phyloP scores from a whole-genome alignment of 2,329 filamentous ascomycete genomes.

The Cryoendolithus antarcticus region DNA sequence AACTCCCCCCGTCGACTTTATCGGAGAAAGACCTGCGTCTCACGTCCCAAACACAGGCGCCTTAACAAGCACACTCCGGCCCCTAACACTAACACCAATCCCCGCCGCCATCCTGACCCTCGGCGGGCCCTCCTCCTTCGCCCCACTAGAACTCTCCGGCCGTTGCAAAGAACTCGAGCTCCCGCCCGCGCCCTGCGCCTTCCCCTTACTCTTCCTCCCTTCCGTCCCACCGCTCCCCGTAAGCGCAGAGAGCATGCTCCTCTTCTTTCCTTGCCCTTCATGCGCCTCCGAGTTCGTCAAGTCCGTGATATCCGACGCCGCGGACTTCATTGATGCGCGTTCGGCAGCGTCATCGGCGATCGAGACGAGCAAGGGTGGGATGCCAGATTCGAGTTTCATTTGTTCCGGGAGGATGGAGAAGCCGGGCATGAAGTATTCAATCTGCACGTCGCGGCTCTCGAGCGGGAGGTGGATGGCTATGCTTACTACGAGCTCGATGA shows the following conservation, averaged over 20 bases:
- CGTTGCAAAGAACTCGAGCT: slow-evolving; percentile 26
- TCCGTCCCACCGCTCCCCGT: slow-evolving; percentile 29
- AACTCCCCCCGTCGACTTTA: too few relatives aligned
- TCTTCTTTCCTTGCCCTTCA: slow-evolving; percentile 14
- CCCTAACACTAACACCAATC: slow-evolving; percentile 35
- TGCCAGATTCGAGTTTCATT: slow-evolving; percentile 69
- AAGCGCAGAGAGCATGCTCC: slow-evolving; percentile 32
- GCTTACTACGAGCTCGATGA: slow-evolving; percentile 77
- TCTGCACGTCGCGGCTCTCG: slow-evolving; percentile 80
- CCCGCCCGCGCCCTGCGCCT: slow-evolving; percentile 16
- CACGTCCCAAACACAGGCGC: slow-evolving; percentile 32
- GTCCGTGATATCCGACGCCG: slow-evolving; percentile 23
- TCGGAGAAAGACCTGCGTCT: too few relatives aligned
- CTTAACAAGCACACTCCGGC: slow-evolving; percentile 37
- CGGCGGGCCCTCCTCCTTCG: slow-evolving; percentile 29
- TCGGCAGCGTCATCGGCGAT: slow-evolving; percentile 31
- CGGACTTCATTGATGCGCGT: slow-evolving; percentile 25
- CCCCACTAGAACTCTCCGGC: slow-evolving; percentile 27
- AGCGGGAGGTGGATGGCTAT: slow-evolving; percentile 78
- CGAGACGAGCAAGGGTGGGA: slow-evolving; percentile 33
- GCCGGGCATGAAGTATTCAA: slow-evolving; percentile 74
- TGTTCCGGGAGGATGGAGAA: slow-evolving; percentile 54
- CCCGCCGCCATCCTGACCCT: slow-evolving; percentile 37
- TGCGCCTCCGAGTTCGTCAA: slow-evolving; percentile 12
- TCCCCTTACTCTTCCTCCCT: slow-evolving; percentile 19